A percentile compares a stretch with the other conserved stretches of the same genome.
These are phyloP conservation scores for Phytophthora kernoviae DNA, from an alignment of 352 stramenopile species.

Conservation along the genomic window DNA sequence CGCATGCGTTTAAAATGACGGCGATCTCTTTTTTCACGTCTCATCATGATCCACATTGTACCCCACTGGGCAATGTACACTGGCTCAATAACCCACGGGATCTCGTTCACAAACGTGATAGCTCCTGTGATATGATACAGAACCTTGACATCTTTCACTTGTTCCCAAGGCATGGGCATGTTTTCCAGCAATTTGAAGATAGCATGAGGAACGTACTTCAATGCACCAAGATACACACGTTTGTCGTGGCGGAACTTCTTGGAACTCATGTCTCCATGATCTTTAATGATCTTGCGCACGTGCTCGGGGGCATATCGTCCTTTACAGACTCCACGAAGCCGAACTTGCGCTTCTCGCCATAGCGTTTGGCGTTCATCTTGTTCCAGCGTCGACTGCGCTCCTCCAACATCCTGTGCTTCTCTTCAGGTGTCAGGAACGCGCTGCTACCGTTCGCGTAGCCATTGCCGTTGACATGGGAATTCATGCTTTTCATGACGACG, in stretches of 20 bases:
- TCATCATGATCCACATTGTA: slow-evolving; percentile 99
- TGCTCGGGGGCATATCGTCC: slow-evolving; percentile 96
- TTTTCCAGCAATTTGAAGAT: slow-evolving; percentile 99
- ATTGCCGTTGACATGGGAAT: slow-evolving; percentile 14
- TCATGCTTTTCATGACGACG: slow-evolving; percentile 34
- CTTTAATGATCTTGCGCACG: slow-evolving; percentile 99
- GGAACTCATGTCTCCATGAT: slow-evolving; percentile 99
- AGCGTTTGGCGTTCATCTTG: slow-evolving; percentile 94
- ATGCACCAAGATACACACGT: slow-evolving; percentile 98
- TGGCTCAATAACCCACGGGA: slow-evolving; percentile 99
- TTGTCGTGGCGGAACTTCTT: slow-evolving; percentile 99
- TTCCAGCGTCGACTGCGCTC: slow-evolving; percentile 84
- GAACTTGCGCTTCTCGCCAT: slow-evolving; percentile 94
- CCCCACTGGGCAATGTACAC: slow-evolving; percentile 99
- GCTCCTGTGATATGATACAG: slow-evolving; percentile 99
- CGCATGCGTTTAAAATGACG: slow-evolving; percentile 99
- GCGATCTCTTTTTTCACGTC: slow-evolving; percentile 98
- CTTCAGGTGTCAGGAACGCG: slow-evolving; percentile 43
- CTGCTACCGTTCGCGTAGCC: slow-evolving; percentile 12
- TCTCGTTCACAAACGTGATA: slow-evolving; percentile 99
- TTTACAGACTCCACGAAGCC: slow-evolving; percentile 93
- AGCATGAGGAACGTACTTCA: slow-evolving; percentile 99
- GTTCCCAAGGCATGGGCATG: slow-evolving; percentile 99
- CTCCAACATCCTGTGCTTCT: slow-evolving; percentile 70
- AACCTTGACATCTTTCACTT: slow-evolving; percentile 98